Evolutionary conservation across 2,329 filamentous ascomycete species (phyloP).

Genomic region (Paecilomyces dactylethromorphus): DNA sequence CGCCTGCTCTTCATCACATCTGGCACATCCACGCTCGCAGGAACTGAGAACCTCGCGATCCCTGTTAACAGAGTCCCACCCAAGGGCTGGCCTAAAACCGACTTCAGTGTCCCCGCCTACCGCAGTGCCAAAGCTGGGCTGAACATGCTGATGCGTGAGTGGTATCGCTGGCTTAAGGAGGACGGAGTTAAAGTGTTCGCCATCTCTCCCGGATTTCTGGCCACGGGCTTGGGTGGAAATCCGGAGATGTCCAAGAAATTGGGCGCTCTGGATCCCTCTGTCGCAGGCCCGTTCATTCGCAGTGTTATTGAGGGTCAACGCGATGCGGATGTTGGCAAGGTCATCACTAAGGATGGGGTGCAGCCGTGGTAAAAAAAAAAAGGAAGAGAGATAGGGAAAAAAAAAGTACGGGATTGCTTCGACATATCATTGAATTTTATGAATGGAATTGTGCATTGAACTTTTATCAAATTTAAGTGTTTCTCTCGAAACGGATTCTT

Average conservation of each 20-base stretch:
- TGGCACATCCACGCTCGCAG: constrained; percentile 31
- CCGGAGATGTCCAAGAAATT: constrained; percentile 14
- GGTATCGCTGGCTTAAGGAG: constrained; percentile 34
- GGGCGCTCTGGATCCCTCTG: constrained; percentile 25
- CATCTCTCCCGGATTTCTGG: constrained; percentile 45
- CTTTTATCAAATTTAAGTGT: too few species aligned
- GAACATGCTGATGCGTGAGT: constrained; percentile 47
- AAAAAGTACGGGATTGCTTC: too few species aligned
- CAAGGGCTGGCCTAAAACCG: constrained; percentile 39
- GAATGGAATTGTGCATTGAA: too few species aligned
- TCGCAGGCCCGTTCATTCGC: constrained; percentile 35
- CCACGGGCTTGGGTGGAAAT: constrained; percentile 39
- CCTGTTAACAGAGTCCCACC: not conserved
- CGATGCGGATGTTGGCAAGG: constrained; percentile 36
- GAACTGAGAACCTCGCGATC: constrained; percentile 8
- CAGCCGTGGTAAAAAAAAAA: not conserved
- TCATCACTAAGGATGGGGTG: constrained; percentile 17
- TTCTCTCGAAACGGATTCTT: too few species aligned
- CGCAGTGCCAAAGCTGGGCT: constrained; percentile 38
- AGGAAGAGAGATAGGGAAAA: too few species aligned
- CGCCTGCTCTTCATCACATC: constrained; percentile 44
- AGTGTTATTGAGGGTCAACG: constrained; percentile 36
- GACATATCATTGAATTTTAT: too few species aligned
- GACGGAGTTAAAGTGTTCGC: constrained; percentile 48
- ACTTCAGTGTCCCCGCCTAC: constrained; percentile 23